Base-by-base conservation (phyloP, 345 rosid genomes). In the Eutrema japonicum region DNA sequence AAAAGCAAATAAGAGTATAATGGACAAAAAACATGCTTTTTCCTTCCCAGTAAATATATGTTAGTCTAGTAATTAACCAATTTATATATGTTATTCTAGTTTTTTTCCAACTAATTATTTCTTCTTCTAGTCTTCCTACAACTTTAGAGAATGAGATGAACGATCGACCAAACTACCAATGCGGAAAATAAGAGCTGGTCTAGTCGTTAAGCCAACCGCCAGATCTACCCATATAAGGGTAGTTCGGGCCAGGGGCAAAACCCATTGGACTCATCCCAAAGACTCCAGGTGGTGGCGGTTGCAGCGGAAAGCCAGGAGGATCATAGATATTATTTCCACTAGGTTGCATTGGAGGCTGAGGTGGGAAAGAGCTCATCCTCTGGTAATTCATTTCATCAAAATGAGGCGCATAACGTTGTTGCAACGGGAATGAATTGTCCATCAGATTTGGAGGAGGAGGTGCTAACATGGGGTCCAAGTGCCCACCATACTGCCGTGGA, bases 141-240 rank as follows among this genome's bases (percentile, higher is more conserved):
- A 26, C 48, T 64, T 36, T 11, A 55, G 33, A 5, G 53, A 64
- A 57, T 22, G 56, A 45, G 35, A 48, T 46, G 46, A 27, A 14
- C 55, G 36, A 52, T 14, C 4, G 6, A 62, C 43, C 46, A 54
- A 62, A 52, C 79, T 68, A 61, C 35, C 35, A 51, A 45, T 14
- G 45, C 7, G 38, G 49, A 50, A 33, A 77, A 16, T n/a, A 10
- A 68, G 29, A 50, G 43, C 18, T 49, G 29, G 27, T 72, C 80
- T 85, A 91, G 32, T 89, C 92, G 36, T 89, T 62, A 63, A 89
- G 81, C 96, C 98, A 91, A 35, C 97, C 96, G 4, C 83, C 76
- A 56, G 72, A 71, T 64, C 78, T 30, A 42, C 79, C 75, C 0
- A 82, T 11, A 33, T 72, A 83, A 2, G 80, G 64, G 26, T 59